These are phyloP conservation scores for Endogone sp. DNA, from an alignment of 192 early-diverging fungal species.

Conservation along the genomic window DNA sequence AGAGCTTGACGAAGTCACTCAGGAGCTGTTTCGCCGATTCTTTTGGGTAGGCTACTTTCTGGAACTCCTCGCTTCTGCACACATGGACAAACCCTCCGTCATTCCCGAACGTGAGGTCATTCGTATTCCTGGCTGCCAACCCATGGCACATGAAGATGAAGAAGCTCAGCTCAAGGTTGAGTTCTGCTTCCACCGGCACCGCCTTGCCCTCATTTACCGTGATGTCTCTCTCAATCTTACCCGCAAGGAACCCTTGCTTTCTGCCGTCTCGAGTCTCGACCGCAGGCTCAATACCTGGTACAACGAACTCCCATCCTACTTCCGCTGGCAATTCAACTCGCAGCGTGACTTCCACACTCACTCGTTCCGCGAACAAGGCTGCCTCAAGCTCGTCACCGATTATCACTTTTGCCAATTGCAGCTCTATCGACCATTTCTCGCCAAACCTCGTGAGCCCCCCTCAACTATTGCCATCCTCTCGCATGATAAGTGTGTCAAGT, in stretches of 20 bases:
- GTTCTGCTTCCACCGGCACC: constrained; percentile 25
- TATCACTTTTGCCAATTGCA: constrained; percentile 33
- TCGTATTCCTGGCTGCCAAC: background rate
- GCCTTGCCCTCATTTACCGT: constrained; percentile 27
- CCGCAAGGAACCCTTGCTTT: constrained; percentile 11
- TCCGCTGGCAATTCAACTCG: constrained; percentile 15
- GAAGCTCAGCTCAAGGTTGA: constrained; percentile 28
- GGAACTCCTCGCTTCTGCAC: constrained; percentile 18
- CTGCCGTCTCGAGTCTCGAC: constrained; percentile 21
- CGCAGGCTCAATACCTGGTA: constrained; percentile 23
- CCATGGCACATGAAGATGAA: constrained; percentile 18
- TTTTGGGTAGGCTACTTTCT: constrained; percentile 19
- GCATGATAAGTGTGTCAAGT: constrained; percentile 14
- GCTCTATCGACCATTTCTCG: constrained; percentile 23
- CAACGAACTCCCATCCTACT: constrained; percentile 15
- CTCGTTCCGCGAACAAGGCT: constrained; percentile 31
- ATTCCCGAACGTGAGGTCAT: constrained; percentile 18
- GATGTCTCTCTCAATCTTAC: constrained; percentile 5
- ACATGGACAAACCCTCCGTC: constrained; percentile 30
- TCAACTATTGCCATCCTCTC: constrained; percentile 19
- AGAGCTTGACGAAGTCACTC: background rate
- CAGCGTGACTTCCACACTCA: constrained; percentile 15
- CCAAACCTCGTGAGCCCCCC: constrained; percentile 8
- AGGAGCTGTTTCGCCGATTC: constrained; percentile 7
- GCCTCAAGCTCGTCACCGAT: constrained; percentile 31